These are phyloP conservation scores for Camellia granthamiana DNA, from an alignment of 148 eudicot genomes.

Conservation along the genomic window DNA sequence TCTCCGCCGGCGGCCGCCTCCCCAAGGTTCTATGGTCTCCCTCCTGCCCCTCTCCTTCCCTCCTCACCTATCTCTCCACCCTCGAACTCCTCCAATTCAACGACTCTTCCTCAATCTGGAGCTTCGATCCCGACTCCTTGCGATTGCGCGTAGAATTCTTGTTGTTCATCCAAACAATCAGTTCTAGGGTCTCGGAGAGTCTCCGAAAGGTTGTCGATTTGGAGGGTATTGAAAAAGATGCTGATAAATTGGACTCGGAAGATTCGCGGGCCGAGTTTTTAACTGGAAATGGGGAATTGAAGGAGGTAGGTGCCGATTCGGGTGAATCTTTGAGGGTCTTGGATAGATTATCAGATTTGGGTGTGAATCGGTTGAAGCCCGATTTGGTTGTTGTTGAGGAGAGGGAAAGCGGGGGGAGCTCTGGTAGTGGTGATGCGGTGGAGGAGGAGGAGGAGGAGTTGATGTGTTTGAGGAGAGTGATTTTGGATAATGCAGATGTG, in stretches of 20 bases:
- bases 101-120: constrained; percentile 58
- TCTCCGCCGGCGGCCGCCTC: constrained; percentile 56
- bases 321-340: constrained; percentile 35
- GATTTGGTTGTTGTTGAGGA: constrained; percentile 44
- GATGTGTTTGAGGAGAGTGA: constrained; percentile 47
- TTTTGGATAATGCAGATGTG: constrained; percentile 62
- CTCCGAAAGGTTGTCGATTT: constrained; percentile 15
- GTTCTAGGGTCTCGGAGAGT: constrained; percentile 42
- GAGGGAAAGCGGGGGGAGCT: constrained; percentile 12
- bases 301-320: constrained; percentile 19
- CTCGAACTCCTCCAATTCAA: constrained; percentile 69
- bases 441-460: constrained; percentile 49
- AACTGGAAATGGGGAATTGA: constrained; percentile 20
- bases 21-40: constrained; percentile 48
- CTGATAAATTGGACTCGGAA: constrained; percentile 6
- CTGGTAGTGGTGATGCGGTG: constrained; percentile 16
- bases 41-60: constrained; percentile 62
- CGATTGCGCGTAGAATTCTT: constrained; percentile 70
- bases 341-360: constrained; percentile 54
- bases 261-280: neutral
- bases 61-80: constrained; percentile 66
- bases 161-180: constrained; percentile 49
- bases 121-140: constrained; percentile 31
- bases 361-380: constrained; percentile 58
- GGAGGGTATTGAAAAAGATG: constrained; percentile 20